phyloP scores from a whole-genome alignment of 768 basidiomycete species.

The Tephrocybe sp. region DNA sequence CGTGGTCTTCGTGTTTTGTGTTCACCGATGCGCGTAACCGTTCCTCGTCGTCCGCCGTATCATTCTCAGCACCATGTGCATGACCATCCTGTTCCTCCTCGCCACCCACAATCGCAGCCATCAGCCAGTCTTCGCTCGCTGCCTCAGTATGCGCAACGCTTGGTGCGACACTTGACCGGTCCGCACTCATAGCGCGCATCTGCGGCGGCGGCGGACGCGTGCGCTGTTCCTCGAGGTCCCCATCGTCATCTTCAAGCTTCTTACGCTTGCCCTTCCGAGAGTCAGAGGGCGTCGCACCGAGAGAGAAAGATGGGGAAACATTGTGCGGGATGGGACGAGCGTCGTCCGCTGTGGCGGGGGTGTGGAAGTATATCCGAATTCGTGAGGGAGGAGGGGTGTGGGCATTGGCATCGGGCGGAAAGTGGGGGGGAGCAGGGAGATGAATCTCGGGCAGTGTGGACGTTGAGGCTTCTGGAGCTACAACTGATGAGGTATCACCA shows the following conservation, averaged over 20 bases:
- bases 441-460: slow-evolving; percentile 25
- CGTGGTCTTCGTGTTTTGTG: slow-evolving; percentile 36
- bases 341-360: slow-evolving; percentile 82
- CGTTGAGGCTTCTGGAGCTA: slow-evolving; percentile 12
- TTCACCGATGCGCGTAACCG: slow-evolving; percentile 43
- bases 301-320: slow-evolving; percentile 48
- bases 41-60: slow-evolving; percentile 43
- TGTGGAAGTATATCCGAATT: slow-evolving; percentile 91
- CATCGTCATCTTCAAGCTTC: slow-evolving; percentile 88
- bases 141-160: slow-evolving; percentile 71
- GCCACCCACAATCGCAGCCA: slow-evolving; percentile 82
- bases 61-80: slow-evolving; percentile 33
- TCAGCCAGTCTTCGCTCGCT: slow-evolving; percentile 84
- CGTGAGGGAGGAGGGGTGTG: slow-evolving; percentile 61
- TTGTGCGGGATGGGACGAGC: slow-evolving; percentile 70
- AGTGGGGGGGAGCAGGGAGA: background rate
- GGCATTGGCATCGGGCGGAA: background rate
- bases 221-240: slow-evolving; percentile 72
- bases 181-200: slow-evolving; percentile 26
- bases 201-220: slow-evolving; percentile 66
- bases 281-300: slow-evolving; percentile 51
- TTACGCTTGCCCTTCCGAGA: slow-evolving; percentile 82
- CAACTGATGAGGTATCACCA: slow-evolving; percentile 16
- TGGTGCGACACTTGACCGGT: slow-evolving; percentile 50
- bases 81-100: slow-evolving; percentile 51